Evolutionary conservation across 768 basidiomycete species (phyloP).

Genomic region (Exidia glandulosa): DNA sequence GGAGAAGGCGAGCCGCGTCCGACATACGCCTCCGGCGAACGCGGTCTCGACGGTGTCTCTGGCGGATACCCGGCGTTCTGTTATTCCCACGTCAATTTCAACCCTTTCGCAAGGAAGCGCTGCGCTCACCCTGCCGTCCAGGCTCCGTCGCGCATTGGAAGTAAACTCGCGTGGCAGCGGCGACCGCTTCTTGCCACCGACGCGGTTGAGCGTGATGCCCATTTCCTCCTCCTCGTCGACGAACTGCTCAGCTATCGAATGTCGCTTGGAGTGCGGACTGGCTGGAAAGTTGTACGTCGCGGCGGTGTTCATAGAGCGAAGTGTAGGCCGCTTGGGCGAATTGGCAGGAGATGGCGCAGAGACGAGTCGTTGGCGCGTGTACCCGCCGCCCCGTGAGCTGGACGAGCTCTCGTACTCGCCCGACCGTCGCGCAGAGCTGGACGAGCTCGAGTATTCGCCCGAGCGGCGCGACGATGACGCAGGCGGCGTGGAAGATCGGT

Average conservation of each 20-base stretch:
- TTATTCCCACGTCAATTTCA: not conserved
- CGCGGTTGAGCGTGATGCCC: not conserved
- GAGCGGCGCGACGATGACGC: not conserved
- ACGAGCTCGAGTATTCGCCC: no score
- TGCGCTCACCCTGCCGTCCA: not conserved
- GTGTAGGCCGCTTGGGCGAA: not conserved
- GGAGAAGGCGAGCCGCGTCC: not conserved
- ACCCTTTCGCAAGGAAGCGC: not conserved
- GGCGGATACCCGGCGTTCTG: not conserved
- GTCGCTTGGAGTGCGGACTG: not conserved
- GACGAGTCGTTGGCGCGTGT: not conserved
- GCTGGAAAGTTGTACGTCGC: not conserved
- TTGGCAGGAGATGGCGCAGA: not conserved
- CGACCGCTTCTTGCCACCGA: not conserved
- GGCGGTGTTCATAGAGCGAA: not conserved
- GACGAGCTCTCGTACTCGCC: not conserved
- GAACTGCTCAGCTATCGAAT: not conserved
- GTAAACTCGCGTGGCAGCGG: not conserved
- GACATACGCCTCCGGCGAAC: not conserved
- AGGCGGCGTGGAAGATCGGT: not conserved
- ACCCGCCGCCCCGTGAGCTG: not conserved
- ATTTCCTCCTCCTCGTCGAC: not conserved
- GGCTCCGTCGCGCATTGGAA: not conserved
- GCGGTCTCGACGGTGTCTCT: not conserved
- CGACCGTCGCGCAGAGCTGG: no score